Evolutionary conservation across 2,329 filamentous ascomycete genomes (phyloP), one percentile per base, ranked within the genome.

Genomic region (Gnomoniopsis sp.): DNA sequence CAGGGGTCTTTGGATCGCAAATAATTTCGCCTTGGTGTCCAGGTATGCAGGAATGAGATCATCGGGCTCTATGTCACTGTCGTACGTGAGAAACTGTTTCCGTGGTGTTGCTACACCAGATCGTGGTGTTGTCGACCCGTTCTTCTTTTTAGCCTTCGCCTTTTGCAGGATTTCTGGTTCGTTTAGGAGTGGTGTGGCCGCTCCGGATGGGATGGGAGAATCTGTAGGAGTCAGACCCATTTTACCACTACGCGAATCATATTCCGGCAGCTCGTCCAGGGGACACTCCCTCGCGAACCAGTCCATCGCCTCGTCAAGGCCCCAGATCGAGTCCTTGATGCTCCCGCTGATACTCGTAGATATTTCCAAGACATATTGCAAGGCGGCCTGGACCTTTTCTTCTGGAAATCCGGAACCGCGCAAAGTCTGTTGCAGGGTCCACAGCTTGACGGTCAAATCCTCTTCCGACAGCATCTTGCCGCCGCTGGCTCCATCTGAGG

Each of bases 251-350:
- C 70, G 75, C 58, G 78, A 79, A 21, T 89, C 86, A 70, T 95
- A 96, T 49, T 85, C 80, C 6, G 89, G 89, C 38, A 93, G 78
- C 65, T 93, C 88, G 1, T 86, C 82, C 62, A 80, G 75, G 15
- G 81, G 75, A 66, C 88, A 90, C 69, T 95, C 85, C 64, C 90
- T 78, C n/a, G 91, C 90, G 55, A 98, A 81, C 91, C 92, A 96
- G 66, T 97, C 91, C 21, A 99, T 72, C 26, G 90, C 87, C 73
- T 96, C 93, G 62, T 96, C 88, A 38, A 98, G 76, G 11, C 93
- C 92, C 90, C 91, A 96, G 15, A 92, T 82, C 47, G 81, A 80
- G 63, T 91, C 89, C 65, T 85, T 88, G 61, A 72, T 78, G 21
- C 76, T 75, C 12, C 77, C 68, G 2, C 79, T 75, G 56, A 88